phyloP scores from a whole-genome alignment of 2,329 filamentous ascomycete genomes.

The Leptoxyphium fumago region DNA sequence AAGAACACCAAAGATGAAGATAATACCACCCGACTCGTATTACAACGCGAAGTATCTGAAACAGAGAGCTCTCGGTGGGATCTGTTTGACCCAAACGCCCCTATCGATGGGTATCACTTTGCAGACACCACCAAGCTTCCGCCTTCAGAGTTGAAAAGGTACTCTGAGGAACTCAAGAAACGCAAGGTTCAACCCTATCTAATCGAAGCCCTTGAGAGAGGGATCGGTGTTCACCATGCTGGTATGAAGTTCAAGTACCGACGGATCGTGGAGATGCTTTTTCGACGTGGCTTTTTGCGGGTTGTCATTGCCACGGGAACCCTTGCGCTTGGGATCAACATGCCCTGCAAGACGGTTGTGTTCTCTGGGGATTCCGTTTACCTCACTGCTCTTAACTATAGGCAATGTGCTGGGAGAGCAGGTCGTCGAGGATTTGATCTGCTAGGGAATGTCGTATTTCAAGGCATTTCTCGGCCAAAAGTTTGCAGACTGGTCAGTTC shows the following conservation, averaged over 20 bases:
- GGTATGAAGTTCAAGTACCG: conserved; percentile 68
- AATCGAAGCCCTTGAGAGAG: conserved; percentile 47
- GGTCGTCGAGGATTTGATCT: conserved; percentile 69
- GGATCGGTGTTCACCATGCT: conserved; percentile 63
- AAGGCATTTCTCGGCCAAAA: conserved; percentile 45
- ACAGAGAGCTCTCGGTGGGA: conserved; percentile 43
- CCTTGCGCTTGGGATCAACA: conserved; percentile 64
- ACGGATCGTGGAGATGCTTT: conserved; percentile 58
- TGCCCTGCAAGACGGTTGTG: conserved; percentile 70
- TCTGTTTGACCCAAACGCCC: conserved; percentile 52
- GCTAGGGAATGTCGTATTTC: conserved; percentile 69
- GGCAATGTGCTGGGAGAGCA: conserved; percentile 62
- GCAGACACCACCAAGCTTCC: conserved; percentile 46
- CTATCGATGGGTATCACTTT: conserved; percentile 50
- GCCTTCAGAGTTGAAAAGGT: conserved; percentile 42
- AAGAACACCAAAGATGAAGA: conserved; percentile 29
- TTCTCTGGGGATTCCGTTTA: conserved; percentile 61
- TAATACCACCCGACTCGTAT: conserved; percentile 36
- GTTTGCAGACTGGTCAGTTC: conserved; percentile 58
- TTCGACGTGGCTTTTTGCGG: conserved; percentile 55
- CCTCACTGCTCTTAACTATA: conserved; percentile 60
- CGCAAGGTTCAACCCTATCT: conserved; percentile 39
- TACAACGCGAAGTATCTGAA: conserved; percentile 40
- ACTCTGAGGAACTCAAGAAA: conserved; percentile 36
- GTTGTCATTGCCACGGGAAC: conserved; percentile 65